Evolutionary conservation across 1,284 basidiomycete genomes (phyloP).

Genomic region (Athelia sp.): DNA sequence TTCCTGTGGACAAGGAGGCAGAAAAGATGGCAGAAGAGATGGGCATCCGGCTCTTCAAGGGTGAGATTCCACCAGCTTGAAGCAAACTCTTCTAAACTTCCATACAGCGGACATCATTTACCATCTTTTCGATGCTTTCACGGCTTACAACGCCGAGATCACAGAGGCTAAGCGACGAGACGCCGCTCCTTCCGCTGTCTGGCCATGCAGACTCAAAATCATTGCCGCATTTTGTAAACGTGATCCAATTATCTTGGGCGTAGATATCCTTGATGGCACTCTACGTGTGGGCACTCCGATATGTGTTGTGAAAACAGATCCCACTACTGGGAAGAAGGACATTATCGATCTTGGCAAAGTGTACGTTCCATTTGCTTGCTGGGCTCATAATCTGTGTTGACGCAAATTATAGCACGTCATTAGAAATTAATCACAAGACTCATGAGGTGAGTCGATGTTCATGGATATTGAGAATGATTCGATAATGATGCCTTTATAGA

Average conservation of each 20-base stretch:
- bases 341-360: slow-evolving; percentile 93
- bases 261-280: slow-evolving; percentile 93
- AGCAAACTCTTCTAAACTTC: neutral
- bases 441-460: slow-evolving; percentile 50
- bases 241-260: slow-evolving; percentile 96
- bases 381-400: neutral
- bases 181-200: slow-evolving; percentile 92
- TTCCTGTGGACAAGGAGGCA: slow-evolving; percentile 89
- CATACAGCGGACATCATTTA: slow-evolving; percentile 92
- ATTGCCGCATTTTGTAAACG: slow-evolving; percentile 95
- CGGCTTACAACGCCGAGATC: slow-evolving; percentile 92
- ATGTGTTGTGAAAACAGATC: slow-evolving; percentile 89
- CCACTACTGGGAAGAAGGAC: slow-evolving; percentile 84
- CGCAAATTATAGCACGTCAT: slow-evolving; percentile 68
- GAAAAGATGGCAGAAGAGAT: slow-evolving; percentile 90
- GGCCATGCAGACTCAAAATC: slow-evolving; percentile 93
- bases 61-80: slow-evolving; percentile 29
- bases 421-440: slow-evolving; percentile 92
- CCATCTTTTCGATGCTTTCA: slow-evolving; percentile 97
- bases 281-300: slow-evolving; percentile 94
- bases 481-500: slow-evolving; percentile 35
- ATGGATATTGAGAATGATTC: neutral
- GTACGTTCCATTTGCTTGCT: slow-evolving; percentile 43
- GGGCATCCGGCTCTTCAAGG: slow-evolving; percentile 92
- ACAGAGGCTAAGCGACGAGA: slow-evolving; percentile 89